These are phyloP conservation scores for Neonectria neomacrospora DNA, from an alignment of 2,329 filamentous ascomycete species.

Conservation along the genomic window DNA sequence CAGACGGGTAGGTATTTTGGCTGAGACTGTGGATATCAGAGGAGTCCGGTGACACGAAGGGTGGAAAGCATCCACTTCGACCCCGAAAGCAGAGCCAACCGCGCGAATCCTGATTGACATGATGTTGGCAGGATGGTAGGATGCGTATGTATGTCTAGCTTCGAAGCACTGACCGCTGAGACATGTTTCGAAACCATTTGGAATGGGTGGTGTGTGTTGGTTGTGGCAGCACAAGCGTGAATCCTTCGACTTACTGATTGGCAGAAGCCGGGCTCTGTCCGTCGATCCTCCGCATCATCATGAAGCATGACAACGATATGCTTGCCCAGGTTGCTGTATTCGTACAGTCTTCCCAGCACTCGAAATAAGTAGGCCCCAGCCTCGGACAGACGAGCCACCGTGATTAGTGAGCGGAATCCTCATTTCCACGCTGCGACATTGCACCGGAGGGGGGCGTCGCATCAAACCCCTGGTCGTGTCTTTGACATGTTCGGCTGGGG, in stretches of 20 bases:
- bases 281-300: constrained; percentile 5
- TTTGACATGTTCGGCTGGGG: constrained; percentile 15
- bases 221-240: constrained; percentile 8
- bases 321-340: neutral
- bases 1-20: neutral
- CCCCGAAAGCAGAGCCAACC: neutral
- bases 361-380: neutral
- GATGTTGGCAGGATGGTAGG: constrained; percentile 10
- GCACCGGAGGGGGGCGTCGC: neutral
- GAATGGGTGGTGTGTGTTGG: constrained; percentile 1
- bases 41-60: neutral
- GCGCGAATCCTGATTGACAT: neutral
- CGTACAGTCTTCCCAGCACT: neutral
- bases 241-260: constrained; percentile 5
- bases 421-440: constrained; percentile 6
- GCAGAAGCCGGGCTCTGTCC: neutral
- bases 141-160: neutral
- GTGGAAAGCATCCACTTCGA: neutral
- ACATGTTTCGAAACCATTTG: constrained; percentile 9
- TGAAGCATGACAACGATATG: neutral
- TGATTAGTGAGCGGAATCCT: neutral
- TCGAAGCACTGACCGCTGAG: constrained; percentile 3
- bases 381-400: neutral
- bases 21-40: neutral
- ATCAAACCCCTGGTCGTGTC: constrained; percentile 7